phyloP scores from a whole-genome alignment of 2,329 filamentous ascomycete species.

The Diaporthe helianthi region DNA sequence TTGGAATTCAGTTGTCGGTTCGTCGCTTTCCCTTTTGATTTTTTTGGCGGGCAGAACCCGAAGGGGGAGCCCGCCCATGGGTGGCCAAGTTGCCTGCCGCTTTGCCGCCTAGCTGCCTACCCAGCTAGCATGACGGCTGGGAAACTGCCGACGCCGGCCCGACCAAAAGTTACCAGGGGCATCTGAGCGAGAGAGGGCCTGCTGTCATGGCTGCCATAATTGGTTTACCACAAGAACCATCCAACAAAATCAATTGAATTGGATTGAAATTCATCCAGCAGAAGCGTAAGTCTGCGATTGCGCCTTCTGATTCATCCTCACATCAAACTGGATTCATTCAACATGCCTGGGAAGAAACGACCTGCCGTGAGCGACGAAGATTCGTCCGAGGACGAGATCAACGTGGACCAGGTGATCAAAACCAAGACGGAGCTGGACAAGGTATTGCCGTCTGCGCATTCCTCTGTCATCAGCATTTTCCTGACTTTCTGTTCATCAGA shows the following conservation, averaged over 20 bases:
- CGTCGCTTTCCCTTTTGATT: conserved; percentile 16
- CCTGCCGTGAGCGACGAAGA: conserved; percentile 16
- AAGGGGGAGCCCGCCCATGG: neutral
- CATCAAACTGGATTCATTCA: neutral
- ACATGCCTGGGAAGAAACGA: conserved; percentile 31
- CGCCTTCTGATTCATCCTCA: neutral
- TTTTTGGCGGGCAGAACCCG: conserved; percentile 32
- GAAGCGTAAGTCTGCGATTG: neutral
- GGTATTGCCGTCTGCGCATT: conserved; percentile 3
- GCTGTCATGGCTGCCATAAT: neutral
- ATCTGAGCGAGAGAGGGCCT: neutral
- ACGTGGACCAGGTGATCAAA: conserved; percentile 36
- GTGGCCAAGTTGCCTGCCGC: conserved; percentile 2
- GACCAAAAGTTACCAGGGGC: conserved; percentile 5
- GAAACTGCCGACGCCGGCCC: conserved; percentile 22
- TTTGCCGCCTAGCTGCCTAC: neutral
- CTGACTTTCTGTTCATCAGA: conserved; percentile 10
- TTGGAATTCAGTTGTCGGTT: neutral
- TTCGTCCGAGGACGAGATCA: conserved; percentile 36
- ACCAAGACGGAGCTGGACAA: conserved; percentile 36
- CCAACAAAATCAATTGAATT: no score
- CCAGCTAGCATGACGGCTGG: neutral
- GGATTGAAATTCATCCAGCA: neutral
- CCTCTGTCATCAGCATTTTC: neutral
- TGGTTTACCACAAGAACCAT: neutral